Conservation (phyloP, 768 basidiomycete genomes). For the Mycena belliarum region DNA sequence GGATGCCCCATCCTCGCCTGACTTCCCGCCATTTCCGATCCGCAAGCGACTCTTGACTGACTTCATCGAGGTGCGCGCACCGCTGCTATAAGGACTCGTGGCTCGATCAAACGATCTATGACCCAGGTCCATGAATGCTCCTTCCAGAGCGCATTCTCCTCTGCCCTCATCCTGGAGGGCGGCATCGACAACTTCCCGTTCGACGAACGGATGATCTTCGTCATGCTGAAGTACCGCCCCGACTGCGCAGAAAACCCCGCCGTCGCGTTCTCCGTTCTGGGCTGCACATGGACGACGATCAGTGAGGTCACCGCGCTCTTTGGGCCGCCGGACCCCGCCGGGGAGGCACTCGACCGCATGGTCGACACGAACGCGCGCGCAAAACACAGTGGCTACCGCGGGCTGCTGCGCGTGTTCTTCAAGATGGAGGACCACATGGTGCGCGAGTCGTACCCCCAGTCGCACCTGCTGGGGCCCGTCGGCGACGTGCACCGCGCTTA, state of each 20-base stretch:
- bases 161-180: slow-evolving; percentile 7
- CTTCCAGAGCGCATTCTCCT: slow-evolving; percentile 6
- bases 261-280: slow-evolving; percentile 2
- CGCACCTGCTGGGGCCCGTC: neutral
- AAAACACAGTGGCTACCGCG: neutral
- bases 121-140: slow-evolving; percentile 17
- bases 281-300: neutral
- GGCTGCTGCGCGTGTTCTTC: slow-evolving; percentile 7
- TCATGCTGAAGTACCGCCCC: slow-evolving; percentile 10
- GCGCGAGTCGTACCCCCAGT: slow-evolving; percentile 7
- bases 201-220: neutral
- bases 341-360: neutral
- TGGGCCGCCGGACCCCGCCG: neutral
- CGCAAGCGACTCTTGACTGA: slow-evolving; percentile 14
- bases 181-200: slow-evolving; percentile 13
- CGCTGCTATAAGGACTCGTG: too few relatives aligned
- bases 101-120: too few relatives aligned
- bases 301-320: neutral
- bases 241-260: slow-evolving; percentile 13
- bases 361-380: neutral
- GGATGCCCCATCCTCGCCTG: slow-evolving; percentile 1
- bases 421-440: slow-evolving; percentile 9
- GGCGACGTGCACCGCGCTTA: neutral
- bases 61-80: slow-evolving; percentile 11
- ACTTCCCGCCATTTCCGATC: slow-evolving; percentile 7